phyloP scores from a whole-genome alignment of 2,329 filamentous ascomycete genomes.

The Colletotrichum scovillei region DNA sequence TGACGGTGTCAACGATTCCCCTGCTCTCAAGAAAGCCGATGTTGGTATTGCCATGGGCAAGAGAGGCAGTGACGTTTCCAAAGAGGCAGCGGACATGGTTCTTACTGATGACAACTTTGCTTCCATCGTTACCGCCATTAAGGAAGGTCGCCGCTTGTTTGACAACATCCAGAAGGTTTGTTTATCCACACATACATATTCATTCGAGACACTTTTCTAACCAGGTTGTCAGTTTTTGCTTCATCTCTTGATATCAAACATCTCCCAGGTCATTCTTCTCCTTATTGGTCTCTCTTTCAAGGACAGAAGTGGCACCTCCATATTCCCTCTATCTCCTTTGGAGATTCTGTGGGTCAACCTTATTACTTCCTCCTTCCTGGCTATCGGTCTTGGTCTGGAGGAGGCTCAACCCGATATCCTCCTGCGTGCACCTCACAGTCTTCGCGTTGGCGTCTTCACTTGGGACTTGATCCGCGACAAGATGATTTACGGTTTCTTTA shows the following conservation, averaged over 20 bases:
- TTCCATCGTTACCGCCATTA: slow-evolving; percentile 78
- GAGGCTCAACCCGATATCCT: slow-evolving; percentile 76
- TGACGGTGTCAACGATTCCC: slow-evolving; percentile 81
- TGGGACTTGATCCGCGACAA: slow-evolving; percentile 74
- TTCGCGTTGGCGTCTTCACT: slow-evolving; percentile 72
- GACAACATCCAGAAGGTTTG: slow-evolving; percentile 80
- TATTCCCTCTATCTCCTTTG: slow-evolving; percentile 83
- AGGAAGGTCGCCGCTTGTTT: slow-evolving; percentile 76
- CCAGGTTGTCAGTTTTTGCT: slow-evolving; percentile 61
- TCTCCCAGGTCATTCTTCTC: slow-evolving; percentile 76
- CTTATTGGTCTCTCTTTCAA: slow-evolving; percentile 78
- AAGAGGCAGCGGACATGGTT: slow-evolving; percentile 88
- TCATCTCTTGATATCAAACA: slow-evolving; percentile 76
- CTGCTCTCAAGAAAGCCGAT: slow-evolving; percentile 77
- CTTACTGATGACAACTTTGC: slow-evolving; percentile 91
- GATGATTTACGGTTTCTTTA: slow-evolving; percentile 72
- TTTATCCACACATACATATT: slow-evolving; percentile 3
- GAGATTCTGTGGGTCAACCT: slow-evolving; percentile 96
- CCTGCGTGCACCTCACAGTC: slow-evolving; percentile 70
- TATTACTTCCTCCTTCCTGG: slow-evolving; percentile 87
- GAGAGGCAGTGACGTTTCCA: slow-evolving; percentile 78
- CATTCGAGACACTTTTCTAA: not conserved
- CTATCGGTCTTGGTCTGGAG: slow-evolving; percentile 84
- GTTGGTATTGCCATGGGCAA: slow-evolving; percentile 82
- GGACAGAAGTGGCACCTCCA: slow-evolving; percentile 66